Base-by-base conservation (phyloP, 1,284 basidiomycete genomes). In the Mycena sp. region DNA sequence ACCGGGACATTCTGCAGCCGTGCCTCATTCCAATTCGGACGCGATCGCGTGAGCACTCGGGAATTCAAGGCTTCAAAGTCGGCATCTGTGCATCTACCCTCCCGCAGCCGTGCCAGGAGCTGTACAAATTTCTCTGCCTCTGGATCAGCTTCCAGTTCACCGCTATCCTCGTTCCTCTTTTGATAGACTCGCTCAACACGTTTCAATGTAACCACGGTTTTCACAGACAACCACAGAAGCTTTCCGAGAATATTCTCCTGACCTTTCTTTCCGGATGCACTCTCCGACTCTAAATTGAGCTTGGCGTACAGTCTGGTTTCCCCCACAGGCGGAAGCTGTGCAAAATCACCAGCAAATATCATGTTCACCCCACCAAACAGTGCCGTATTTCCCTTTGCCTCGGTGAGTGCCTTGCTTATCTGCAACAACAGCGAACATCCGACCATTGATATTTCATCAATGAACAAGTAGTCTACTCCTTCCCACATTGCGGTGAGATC, bases 321-420 rank as follows among this genome's bases (percentile, higher is more conserved):
- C 0, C 60, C 67, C 0, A 78, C 72, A 17, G 78, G 78, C 2
- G 76, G 73, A 1, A 80, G 61, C 50, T 81, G 80, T 0, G 72
- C 72, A 63, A 81, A 78, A 56, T 82, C 79, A n/a, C n/a, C n/a
- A n/a, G n/a, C n/a, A n/a, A n/a, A n/a, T n/a, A n/a, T n/a, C n/a
- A n/a, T n/a, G n/a, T n/a, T n/a, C n/a, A n/a, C n/a, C n/a, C n/a
- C n/a, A n/a, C n/a, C n/a, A n/a, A n/a, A n/a, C n/a, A n/a, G n/a
- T n/a, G n/a, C n/a, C n/a, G n/a, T n/a, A n/a, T n/a, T n/a, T n/a
- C n/a, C n/a, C n/a, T n/a, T n/a, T n/a, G n/a, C n/a, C n/a, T n/a
- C n/a, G n/a, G n/a, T n/a, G n/a, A n/a, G n/a, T n/a, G n/a, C n/a
- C n/a, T n/a, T n/a, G n/a, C n/a, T n/a, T n/a, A n/a, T n/a, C n/a